These are phyloP conservation scores for Naganishia friedmannii DNA, from an alignment of 768 basidiomycete species.

Conservation along the genomic window DNA sequence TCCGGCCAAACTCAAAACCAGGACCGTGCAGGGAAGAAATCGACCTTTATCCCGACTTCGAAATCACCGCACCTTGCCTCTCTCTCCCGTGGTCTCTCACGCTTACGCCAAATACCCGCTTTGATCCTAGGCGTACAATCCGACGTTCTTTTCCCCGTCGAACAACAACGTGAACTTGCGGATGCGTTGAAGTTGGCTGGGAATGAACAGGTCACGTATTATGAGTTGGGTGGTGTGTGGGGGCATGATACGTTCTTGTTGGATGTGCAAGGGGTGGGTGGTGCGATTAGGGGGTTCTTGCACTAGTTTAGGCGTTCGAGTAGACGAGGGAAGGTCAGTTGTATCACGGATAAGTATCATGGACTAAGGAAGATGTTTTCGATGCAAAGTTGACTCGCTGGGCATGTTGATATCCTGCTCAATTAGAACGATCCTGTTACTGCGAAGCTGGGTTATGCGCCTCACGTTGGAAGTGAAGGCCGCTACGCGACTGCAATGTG, in stretches of 20 bases:
- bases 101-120: conserved; percentile 71
- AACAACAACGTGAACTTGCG: conserved; percentile 91
- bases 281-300: conserved; percentile 85
- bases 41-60: conserved; percentile 53
- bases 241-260: conserved; percentile 98
- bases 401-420: no score
- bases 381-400: no score
- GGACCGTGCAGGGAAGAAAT: conserved; percentile 44
- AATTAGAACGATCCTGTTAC: no score
- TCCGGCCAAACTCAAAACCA: conserved; percentile 31
- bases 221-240: conserved; percentile 98
- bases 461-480: no score
- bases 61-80: conserved; percentile 67
- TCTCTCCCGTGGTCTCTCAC: conserved; percentile 72
- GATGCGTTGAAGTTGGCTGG: conserved; percentile 88
- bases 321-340: background rate
- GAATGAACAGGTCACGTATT: conserved; percentile 84
- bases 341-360: no score
- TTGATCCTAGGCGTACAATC: conserved; percentile 92
- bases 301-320: conserved; percentile 42
- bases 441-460: no score
- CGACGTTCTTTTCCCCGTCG: conserved; percentile 93
- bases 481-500: no score
- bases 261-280: conserved; percentile 83
- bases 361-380: no score